phyloP scores from a whole-genome alignment of 192 early-diverging fungal genomes.

The Coemansia sp. region DNA sequence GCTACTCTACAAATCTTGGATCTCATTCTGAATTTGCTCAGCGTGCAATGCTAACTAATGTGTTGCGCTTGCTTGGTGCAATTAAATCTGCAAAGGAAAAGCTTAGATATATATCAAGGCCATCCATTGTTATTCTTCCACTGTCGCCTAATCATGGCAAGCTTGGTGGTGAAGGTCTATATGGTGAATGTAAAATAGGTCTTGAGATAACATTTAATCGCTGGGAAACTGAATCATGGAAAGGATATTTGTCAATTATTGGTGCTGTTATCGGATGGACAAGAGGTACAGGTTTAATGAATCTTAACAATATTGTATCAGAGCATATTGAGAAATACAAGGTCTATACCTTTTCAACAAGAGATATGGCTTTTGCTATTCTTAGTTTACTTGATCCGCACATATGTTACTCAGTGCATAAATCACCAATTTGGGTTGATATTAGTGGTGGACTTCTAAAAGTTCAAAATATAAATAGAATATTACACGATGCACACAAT shows the following conservation, averaged over 20 bases:
- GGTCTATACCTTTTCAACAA: conserved; percentile 82
- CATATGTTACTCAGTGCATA: conserved; percentile 64
- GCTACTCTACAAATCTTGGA: conserved; percentile 73
- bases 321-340: conserved; percentile 81
- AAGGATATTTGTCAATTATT: conserved; percentile 77
- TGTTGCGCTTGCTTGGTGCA: conserved; percentile 77
- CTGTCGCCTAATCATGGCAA: conserved; percentile 93
- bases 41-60: conserved; percentile 91
- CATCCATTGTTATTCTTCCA: conserved; percentile 83
- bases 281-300: conserved; percentile 92
- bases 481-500: neutral
- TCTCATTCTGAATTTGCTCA: conserved; percentile 85
- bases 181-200: conserved; percentile 89
- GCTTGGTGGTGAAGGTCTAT: conserved; percentile 89
- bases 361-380: conserved; percentile 95
- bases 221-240: conserved; percentile 87
- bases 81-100: conserved; percentile 83
- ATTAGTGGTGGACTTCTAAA: conserved; percentile 79
- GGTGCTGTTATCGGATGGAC: conserved; percentile 96
- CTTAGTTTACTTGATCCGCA: conserved; percentile 78
- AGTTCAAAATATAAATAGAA: conserved; percentile 39
- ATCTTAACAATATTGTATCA: conserved; percentile 79
- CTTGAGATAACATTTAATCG: conserved; percentile 88
- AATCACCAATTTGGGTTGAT: conserved; percentile 84
- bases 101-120: conserved; percentile 71